Percentiles rank a stretch among this genome's conserved stretches.
Conservation (phyloP, 805 yeast species). For the Yarrowia keelungensis region DNA sequence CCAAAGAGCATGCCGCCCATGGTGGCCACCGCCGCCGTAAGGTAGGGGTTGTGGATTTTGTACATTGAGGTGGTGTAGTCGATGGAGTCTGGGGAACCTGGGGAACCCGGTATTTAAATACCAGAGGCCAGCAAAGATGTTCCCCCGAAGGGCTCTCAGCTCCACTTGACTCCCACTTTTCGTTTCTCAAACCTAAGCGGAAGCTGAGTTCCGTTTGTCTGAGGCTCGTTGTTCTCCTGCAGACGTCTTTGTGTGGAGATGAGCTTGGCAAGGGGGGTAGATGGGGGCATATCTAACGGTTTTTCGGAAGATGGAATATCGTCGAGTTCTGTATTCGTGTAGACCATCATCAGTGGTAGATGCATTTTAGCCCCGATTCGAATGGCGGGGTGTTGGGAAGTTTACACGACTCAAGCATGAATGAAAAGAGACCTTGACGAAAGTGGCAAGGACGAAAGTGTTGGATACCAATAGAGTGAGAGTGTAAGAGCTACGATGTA, state of each 20-base stretch:
- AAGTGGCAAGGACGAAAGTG: no score
- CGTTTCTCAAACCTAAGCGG: constrained; percentile 7
- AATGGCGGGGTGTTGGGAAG: constrained; percentile 10
- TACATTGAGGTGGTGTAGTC: not conserved
- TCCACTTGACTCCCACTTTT: not conserved
- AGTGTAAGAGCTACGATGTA: not conserved
- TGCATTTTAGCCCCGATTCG: not conserved
- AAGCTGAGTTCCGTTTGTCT: constrained; percentile 2
- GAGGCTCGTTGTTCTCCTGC: no score
- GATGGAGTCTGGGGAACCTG: not conserved
- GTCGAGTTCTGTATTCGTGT: no score
- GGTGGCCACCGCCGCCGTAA: constrained; percentile 63
- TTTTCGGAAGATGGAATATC: no score
- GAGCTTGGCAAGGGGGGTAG: constrained; percentile 6
- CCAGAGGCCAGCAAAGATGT: no score
- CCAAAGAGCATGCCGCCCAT: constrained; percentile 79
- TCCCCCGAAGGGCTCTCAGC: no score
- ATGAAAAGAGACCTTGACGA: not conserved
- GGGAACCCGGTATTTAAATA: not conserved
- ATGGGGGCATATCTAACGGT: not conserved
- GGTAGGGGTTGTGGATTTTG: constrained; percentile 60
- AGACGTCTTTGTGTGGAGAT: constrained; percentile 1
- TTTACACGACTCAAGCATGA: constrained; percentile 9
- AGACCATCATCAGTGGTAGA: no score
- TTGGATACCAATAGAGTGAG: no score